Base-by-base conservation (phyloP, 352 stramenopile species). In the Phytopythium litorale region DNA sequence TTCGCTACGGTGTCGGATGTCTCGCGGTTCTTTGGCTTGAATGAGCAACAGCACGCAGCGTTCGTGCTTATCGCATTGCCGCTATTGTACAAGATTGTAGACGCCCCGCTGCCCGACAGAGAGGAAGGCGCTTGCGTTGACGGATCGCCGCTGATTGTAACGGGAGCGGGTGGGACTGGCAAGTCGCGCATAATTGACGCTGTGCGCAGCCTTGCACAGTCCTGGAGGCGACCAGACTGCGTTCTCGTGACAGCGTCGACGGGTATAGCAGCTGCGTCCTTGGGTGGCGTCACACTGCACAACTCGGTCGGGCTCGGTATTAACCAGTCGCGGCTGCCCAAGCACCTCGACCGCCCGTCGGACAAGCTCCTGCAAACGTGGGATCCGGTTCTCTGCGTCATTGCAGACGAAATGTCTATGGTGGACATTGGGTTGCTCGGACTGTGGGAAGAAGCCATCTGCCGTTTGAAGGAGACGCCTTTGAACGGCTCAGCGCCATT, bases 341-440 rank as follows among this genome's bases (percentile, higher is more conserved):
- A 43, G 4, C 48, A 56, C 25, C 52, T 73, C 3, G 0, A 16
- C 6, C 28, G 52, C 2, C 66, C 64, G 30, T 56, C 7, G 3
- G 52, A 69, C 16, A 30, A 45, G 0, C 4, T 68, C 3, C 48
- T 67, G 0, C 32, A 25, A 7, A 45, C 56, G 43, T 72, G 64
- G 60, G 61, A 62, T 8, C 58, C 58, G 0, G 52, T 71, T 2
- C 37, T 57, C 7, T 66, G 60, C 30, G 57, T 71, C 0, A 59
- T 75, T 42, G 68, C 61, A 0, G 68, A 75, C 23, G 64, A 75
- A 23, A 0, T 75, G 2, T 75, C 68, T 0, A 71, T 71, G 64
- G 42, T 53, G 12, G 59, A 71, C 25, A 35, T 75, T 3, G 54
- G 28, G 4, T 65, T 71, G 19, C 63, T 74, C n/a, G 61, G 64